phyloP scores from a whole-genome alignment of 805 yeast species.

The Nakazawaea ishiwadae region DNA sequence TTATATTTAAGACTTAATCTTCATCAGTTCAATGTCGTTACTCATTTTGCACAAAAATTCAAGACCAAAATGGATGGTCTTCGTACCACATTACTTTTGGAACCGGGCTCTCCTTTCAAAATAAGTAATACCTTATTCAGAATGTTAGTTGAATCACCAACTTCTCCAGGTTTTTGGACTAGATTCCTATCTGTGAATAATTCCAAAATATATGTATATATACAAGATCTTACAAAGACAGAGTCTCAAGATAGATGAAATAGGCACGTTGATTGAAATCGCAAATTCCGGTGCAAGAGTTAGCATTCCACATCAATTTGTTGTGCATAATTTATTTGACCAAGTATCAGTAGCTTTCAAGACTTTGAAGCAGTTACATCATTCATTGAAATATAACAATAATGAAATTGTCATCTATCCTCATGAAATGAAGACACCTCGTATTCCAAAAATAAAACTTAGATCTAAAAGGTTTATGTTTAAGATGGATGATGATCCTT shows the following conservation, averaged over 20 bases:
- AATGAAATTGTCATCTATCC: constrained; percentile 34
- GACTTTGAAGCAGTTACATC: constrained; percentile 54
- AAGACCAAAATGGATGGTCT: constrained; percentile 42
- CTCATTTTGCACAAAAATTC: constrained; percentile 44
- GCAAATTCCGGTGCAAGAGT: constrained; percentile 38
- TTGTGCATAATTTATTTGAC: constrained; percentile 77
- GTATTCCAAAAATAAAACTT: constrained; percentile 38
- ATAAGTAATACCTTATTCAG: constrained; percentile 29
- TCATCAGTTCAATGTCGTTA: constrained; percentile 20
- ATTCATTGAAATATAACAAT: constrained; percentile 40
- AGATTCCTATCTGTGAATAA: constrained; percentile 33
- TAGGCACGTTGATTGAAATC: constrained; percentile 19
- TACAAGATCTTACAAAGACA: constrained; percentile 4
- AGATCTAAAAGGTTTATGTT: constrained; percentile 37
- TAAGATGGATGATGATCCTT: constrained; percentile 58
- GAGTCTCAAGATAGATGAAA: constrained; percentile 15
- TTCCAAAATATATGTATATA: constrained; percentile 8
- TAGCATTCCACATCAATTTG: constrained; percentile 66
- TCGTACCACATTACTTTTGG: constrained; percentile 18
- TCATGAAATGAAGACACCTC: constrained; percentile 26
- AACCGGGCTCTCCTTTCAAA: constrained; percentile 16
- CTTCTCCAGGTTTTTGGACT: constrained; percentile 41
- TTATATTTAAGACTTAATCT: constrained; percentile 13
- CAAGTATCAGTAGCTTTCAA: constrained; percentile 66
- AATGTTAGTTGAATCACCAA: constrained; percentile 49